Evolutionary conservation across 192 early-diverging fungal species (phyloP), one percentile per base, ranked within the genome.

Genomic region (Backusella psychrophila): DNA sequence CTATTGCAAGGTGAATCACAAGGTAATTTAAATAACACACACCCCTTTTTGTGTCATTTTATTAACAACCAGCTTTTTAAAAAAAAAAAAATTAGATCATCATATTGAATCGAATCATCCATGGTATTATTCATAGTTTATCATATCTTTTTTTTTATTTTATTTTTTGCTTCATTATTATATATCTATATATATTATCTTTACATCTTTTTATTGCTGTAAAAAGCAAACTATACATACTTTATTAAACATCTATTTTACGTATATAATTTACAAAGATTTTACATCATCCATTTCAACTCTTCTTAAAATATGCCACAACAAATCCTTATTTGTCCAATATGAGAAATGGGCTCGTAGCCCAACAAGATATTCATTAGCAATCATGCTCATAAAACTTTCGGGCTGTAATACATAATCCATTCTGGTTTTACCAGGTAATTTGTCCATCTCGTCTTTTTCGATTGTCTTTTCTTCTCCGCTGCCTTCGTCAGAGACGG

Each of bases 291-390:
- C 69, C 12, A 81, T 63, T 63, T 83, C 82, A 21, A 83, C 21
- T n/a, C 73, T 66, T 38, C 82, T 41, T 23, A 83, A 65, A 14
- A 83, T 80, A 59, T 83, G 82, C 82, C 82, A 83, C 7, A 80
- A 15, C 11, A 83, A 36, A 70, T 88, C 85, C 78, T 84, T 86
- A 66, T 84, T 88, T 15, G 82, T 86, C 87, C 87, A 88, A 49
- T 88, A 88, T 1, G 82, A 83, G 77, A 88, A 88, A 79, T 88
- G 87, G 19, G 85, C 85, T 21, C 87, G 67, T 66, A 88, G 80
- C 3, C 87, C 87, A 49, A 88, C 75, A 11, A 88, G 77, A 49
- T 88, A 88, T 73, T 88, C 87, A 63, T 86, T 88, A 0, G 85
- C 83, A 38, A 86, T 85, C 77, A 86, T 86, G 39, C 84, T 84